Percentiles rank a stretch among this genome's conserved stretches.
These are phyloP conservation scores for Fragaria ananassa DNA, from an alignment of 306 rosid species.

Conservation along the genomic window DNA sequence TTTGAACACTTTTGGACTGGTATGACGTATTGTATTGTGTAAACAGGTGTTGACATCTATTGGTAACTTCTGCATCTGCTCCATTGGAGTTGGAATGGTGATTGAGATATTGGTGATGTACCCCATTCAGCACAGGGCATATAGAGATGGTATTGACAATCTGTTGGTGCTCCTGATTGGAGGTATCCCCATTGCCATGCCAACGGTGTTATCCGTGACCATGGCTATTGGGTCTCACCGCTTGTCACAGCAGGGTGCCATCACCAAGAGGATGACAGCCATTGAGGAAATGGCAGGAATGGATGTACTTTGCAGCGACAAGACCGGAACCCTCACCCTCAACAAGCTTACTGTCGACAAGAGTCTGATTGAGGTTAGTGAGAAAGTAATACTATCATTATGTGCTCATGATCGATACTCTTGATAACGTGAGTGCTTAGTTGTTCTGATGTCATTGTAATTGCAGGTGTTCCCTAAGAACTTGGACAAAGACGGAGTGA, in stretches of 20 bases:
- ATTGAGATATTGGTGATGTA: conserved; percentile 80
- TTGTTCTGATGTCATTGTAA: conserved; percentile 17
- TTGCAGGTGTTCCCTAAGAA: conserved; percentile 49
- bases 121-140: conserved; percentile 65
- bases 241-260: conserved; percentile 84
- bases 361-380: conserved; percentile 64
- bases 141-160: conserved; percentile 90
- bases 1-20: not conserved
- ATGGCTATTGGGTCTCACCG: conserved; percentile 97
- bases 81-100: conserved; percentile 77
- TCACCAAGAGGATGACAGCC: conserved; percentile 97
- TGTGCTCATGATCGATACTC: not conserved
- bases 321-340: conserved; percentile 94
- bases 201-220: conserved; percentile 88
- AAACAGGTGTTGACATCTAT: conserved; percentile 83
- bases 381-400: not conserved
- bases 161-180: conserved; percentile 87
- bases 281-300: conserved; percentile 97
- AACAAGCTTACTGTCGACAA: conserved; percentile 88
- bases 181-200: conserved; percentile 98
- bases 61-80: conserved; percentile 90
- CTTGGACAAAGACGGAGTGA: conserved; percentile 50
- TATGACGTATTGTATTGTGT: conserved; percentile 10
- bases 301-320: conserved; percentile 96
- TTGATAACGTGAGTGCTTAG: not conserved